A percentile compares a stretch with the other conserved stretches of the same genome.
Conservation (phyloP, 192 early-diverging fungal species). For the Anaeromyces robustus region DNA sequence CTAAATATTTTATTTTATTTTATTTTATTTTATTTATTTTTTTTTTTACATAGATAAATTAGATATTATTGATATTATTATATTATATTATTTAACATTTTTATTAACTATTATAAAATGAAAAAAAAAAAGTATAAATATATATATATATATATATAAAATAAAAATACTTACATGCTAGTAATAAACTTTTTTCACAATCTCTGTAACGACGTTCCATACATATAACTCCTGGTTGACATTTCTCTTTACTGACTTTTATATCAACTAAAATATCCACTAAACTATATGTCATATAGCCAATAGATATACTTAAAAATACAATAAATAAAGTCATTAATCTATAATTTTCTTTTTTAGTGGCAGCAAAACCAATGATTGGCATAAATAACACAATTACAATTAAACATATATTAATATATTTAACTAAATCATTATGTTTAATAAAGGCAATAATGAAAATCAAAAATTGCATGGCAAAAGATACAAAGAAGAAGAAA, state of each 20-base stretch:
- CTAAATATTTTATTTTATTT: neutral
- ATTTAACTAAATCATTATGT: neutral
- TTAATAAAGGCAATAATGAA: neutral
- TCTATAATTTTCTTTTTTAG: neutral
- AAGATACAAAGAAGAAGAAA: conserved; percentile 65
- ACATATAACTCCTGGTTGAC: no score
- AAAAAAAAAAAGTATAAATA: no score
- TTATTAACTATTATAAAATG: no score
- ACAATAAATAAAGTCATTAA: neutral
- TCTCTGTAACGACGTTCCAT: neutral
- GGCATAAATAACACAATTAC: neutral
- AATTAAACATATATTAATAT: neutral
- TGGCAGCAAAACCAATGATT: neutral
- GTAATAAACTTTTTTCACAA: neutral
- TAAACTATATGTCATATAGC: neutral
- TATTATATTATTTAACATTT: no score
- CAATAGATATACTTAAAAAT: neutral
- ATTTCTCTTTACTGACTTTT: neutral
- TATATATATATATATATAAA: no score
- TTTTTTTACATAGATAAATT: no score
- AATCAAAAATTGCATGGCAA: conserved; percentile 13
- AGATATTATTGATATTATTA: no score
- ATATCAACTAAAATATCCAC: neutral
- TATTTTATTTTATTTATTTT: no score
- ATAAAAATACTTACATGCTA: neutral